Evolutionary conservation across 148 eudicot genomes (phyloP).

Genomic region (Talinum fruticosum): DNA sequence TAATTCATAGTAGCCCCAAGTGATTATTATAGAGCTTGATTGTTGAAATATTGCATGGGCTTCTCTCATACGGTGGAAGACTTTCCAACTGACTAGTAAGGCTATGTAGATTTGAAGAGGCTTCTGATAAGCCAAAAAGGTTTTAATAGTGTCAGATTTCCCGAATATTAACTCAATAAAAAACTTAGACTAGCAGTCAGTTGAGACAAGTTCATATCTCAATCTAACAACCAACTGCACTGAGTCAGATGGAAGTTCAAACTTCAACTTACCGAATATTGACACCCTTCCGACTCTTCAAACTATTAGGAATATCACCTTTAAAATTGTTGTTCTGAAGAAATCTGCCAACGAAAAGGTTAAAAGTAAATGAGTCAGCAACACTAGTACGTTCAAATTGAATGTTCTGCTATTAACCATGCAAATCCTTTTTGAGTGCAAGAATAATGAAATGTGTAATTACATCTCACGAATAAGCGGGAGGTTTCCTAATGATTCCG

Average conservation of each 20-base stretch:
- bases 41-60: no score
- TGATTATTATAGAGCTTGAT: no score
- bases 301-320: conserved; percentile 34
- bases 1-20: no score
- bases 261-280: conserved; percentile 32
- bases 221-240: neutral
- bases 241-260: neutral
- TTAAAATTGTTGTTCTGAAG: conserved; percentile 63
- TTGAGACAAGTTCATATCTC: neutral
- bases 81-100: no score
- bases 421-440: neutral
- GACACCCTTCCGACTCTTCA: conserved; percentile 33
- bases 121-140: no score
- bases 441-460: neutral
- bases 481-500: conserved; percentile 52
- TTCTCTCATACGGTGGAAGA: no score
- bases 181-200: neutral
- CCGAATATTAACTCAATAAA: neutral
- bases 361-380: neutral
- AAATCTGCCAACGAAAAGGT: conserved; percentile 36
- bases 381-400: neutral
- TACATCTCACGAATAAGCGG: conserved; percentile 73
- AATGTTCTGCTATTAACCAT: conserved; percentile 5
- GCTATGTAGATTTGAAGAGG: no score
- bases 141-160: no score